These are phyloP conservation scores for Xerocomellus dryophilus DNA, from an alignment of 768 basidiomycete species.

Conservation along the genomic window DNA sequence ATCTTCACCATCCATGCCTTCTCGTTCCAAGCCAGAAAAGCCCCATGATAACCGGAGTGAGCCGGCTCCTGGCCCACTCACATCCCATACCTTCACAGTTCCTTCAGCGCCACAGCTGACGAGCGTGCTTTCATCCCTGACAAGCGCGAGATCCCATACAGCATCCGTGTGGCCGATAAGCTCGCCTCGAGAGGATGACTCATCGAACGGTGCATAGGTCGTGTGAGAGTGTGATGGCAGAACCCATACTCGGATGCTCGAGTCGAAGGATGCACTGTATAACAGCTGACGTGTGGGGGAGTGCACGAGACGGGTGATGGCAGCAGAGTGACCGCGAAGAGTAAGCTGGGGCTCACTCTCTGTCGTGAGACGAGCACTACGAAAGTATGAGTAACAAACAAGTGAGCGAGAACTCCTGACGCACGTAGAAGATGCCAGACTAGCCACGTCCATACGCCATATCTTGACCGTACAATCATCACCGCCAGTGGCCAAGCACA, in stretches of 20 bases:
- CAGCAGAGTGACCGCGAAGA: constrained; percentile 87
- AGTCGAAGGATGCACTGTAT: constrained; percentile 91
- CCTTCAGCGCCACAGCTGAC: constrained; percentile 93
- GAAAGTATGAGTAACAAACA: constrained; percentile 6
- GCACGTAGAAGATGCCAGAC: constrained; percentile 73
- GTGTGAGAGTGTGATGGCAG: constrained; percentile 74
- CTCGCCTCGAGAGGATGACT: constrained; percentile 69
- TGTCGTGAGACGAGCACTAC: constrained; percentile 65
- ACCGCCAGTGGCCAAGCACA: constrained; percentile 87
- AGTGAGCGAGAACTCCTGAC: constrained; percentile 32
- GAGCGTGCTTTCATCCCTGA: constrained; percentile 77
- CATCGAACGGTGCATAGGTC: constrained; percentile 90
- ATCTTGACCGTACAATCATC: constrained; percentile 96
- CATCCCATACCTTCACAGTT: constrained; percentile 90
- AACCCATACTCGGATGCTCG: constrained; percentile 89
- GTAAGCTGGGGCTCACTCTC: constrained; percentile 94
- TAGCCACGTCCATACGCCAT: constrained; percentile 83
- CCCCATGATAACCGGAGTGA: constrained; percentile 77
- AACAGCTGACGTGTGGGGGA: constrained; percentile 72
- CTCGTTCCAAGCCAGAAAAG: constrained; percentile 61
- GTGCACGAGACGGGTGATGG: constrained; percentile 83
- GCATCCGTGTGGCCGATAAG: constrained; percentile 93
- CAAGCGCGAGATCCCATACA: constrained; percentile 91
- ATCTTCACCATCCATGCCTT: constrained; percentile 34
- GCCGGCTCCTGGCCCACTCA: constrained; percentile 58